Evolutionary conservation across 2,329 filamentous ascomycete genomes (phyloP).

Genomic region (Aspergillus ibericus): DNA sequence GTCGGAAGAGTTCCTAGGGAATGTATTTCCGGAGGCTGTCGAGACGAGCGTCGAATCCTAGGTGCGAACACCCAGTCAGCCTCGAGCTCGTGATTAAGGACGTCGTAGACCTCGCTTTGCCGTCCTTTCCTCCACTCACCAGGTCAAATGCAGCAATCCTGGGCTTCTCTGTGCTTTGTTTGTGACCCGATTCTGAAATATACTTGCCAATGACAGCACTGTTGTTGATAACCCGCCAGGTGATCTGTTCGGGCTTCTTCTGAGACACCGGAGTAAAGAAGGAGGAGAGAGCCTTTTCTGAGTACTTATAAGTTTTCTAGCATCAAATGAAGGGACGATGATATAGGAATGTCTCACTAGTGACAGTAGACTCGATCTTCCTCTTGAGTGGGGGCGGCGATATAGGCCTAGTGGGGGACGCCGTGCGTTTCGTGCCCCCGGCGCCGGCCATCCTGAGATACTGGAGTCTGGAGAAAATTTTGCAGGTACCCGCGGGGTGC

Average conservation of each 20-base stretch:
- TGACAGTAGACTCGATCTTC: constrained; percentile 55
- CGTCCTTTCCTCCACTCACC: constrained; percentile 26
- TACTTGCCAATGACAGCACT: constrained; percentile 78
- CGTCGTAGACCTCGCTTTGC: not conserved
- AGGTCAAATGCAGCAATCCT: constrained; percentile 51
- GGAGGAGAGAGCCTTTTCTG: constrained; percentile 63
- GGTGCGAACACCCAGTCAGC: not conserved
- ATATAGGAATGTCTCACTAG: constrained; percentile 42
- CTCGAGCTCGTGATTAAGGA: not conserved
- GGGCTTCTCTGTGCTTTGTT: constrained; percentile 19
- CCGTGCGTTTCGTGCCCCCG: constrained; percentile 35
- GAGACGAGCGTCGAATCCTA: constrained; percentile 86
- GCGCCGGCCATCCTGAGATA: constrained; percentile 29
- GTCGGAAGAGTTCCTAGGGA: constrained; percentile 68
- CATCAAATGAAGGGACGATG: not conserved
- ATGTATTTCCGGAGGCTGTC: constrained; percentile 77
- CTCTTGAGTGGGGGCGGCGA: constrained; percentile 60
- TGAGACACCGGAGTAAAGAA: constrained; percentile 89
- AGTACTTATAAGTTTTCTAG: not conserved
- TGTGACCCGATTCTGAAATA: constrained; percentile 40
- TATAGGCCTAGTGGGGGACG: constrained; percentile 44
- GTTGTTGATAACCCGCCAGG: constrained; percentile 67
- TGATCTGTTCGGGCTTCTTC: constrained; percentile 73
- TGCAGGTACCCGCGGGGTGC: not conserved
- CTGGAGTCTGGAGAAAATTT: constrained; percentile 8